These are phyloP conservation scores for Gynostemma pentaphyllum DNA, from an alignment of 306 rosid species.

Conservation along the genomic window DNA sequence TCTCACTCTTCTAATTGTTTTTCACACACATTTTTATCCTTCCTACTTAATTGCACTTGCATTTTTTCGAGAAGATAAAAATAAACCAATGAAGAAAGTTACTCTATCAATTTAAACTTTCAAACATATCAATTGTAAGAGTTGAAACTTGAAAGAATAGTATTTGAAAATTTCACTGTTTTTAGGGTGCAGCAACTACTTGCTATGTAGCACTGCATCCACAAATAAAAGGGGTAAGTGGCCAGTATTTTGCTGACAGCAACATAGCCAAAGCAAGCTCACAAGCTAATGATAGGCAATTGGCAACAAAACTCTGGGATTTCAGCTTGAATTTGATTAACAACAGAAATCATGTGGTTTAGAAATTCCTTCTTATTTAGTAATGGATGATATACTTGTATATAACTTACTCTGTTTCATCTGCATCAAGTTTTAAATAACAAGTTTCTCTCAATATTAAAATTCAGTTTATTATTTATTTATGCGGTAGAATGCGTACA, in stretches of 20 bases:
- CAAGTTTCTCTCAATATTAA: background rate
- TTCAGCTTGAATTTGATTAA: conserved; percentile 53
- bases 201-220: conserved; percentile 75
- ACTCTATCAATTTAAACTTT: too few relatives aligned
- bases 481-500: background rate
- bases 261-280: conserved; percentile 41
- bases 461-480: background rate
- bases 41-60: too few relatives aligned
- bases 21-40: background rate
- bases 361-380: background rate
- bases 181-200: conserved; percentile 82
- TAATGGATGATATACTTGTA: background rate
- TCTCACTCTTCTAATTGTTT: background rate
- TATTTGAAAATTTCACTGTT: too few relatives aligned
- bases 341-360: background rate
- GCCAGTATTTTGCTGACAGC: conserved; percentile 50
- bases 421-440: background rate
- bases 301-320: conserved; percentile 60
- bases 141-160: too few relatives aligned
- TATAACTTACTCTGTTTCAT: background rate
- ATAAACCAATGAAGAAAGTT: too few relatives aligned
- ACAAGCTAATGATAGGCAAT: conserved; percentile 38
- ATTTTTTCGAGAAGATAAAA: too few relatives aligned
- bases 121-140: too few relatives aligned
- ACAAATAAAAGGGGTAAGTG: conserved; percentile 45